A percentile compares a stretch with the other conserved stretches of the same genome.
Conservation (phyloP, 2,329 filamentous ascomycete species). For the Coniochaeta pulveracea region DNA sequence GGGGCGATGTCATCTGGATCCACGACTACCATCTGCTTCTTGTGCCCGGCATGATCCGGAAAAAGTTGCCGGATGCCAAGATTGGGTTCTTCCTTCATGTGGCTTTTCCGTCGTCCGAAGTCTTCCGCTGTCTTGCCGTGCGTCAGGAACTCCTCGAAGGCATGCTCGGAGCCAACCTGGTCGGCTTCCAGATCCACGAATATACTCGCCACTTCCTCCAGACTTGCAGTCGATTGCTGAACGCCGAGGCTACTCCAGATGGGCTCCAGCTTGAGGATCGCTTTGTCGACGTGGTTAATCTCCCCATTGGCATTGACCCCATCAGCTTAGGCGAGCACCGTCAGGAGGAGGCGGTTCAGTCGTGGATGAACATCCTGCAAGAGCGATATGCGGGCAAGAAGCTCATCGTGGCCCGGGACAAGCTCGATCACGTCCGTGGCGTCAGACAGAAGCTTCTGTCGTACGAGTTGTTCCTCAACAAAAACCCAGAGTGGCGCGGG, state of each 20-base stretch:
- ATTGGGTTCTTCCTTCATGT: slow-evolving; percentile 95
- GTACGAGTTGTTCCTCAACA: slow-evolving; percentile 88
- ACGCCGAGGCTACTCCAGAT: slow-evolving; percentile 79
- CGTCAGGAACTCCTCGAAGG: slow-evolving; percentile 82
- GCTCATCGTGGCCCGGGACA: slow-evolving; percentile 86
- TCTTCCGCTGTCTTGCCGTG: slow-evolving; percentile 83
- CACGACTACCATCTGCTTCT: slow-evolving; percentile 92
- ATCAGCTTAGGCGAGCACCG: slow-evolving; percentile 61
- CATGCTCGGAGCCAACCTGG: slow-evolving; percentile 83
- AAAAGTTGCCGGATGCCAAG: slow-evolving; percentile 83
- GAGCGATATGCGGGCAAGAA: slow-evolving; percentile 81
- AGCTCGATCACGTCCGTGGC: slow-evolving; percentile 84
- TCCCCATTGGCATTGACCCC: slow-evolving; percentile 87
- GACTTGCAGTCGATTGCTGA: slow-evolving; percentile 83
- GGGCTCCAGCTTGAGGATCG: slow-evolving; percentile 86
- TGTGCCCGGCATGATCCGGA: slow-evolving; percentile 79
- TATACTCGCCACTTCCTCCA: slow-evolving; percentile 92
- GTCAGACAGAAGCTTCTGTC: slow-evolving; percentile 88
- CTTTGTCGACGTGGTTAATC: slow-evolving; percentile 77
- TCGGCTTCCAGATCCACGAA: slow-evolving; percentile 89
- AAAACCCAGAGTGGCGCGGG: slow-evolving; percentile 81
- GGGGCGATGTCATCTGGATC: slow-evolving; percentile 85
- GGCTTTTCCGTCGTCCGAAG: slow-evolving; percentile 90
- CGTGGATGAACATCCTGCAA: slow-evolving; percentile 70
- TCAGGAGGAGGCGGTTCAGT: slow-evolving; percentile 58